These are phyloP conservation scores for Chrysopogon serrulatus DNA, from an alignment of 176 grass and related monocot genomes.

Conservation along the genomic window DNA sequence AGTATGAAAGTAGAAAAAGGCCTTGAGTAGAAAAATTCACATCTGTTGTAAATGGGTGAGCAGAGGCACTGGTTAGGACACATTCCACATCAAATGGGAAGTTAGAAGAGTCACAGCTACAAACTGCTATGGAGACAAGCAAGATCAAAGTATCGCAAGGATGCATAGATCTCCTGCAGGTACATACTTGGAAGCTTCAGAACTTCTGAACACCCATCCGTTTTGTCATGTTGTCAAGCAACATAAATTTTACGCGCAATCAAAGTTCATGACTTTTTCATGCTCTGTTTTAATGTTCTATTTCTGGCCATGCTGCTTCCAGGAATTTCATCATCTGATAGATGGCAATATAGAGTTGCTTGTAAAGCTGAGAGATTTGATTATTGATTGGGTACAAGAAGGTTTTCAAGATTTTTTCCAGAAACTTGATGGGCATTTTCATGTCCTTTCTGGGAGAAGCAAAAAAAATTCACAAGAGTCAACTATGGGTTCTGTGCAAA, in stretches of 20 bases:
- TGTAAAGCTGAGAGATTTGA: constrained; percentile 76
- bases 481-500: constrained; percentile 40
- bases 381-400: constrained; percentile 99
- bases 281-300: constrained; percentile 25
- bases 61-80: constrained; percentile 66
- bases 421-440: constrained; percentile 81
- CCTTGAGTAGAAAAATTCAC: constrained; percentile 4
- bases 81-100: constrained; percentile 45
- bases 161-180: constrained; percentile 88
- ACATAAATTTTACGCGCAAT: constrained; percentile 4
- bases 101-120: constrained; percentile 57
- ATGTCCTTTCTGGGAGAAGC: constrained; percentile 80
- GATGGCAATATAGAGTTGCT: constrained; percentile 85
- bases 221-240: constrained; percentile 19
- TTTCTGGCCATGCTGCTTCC: constrained; percentile 26
- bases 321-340: constrained; percentile 89
- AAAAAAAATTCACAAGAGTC: constrained; percentile 45
- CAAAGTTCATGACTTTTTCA: constrained; percentile 4
- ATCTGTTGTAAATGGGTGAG: constrained; percentile 31
- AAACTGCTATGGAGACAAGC: constrained; percentile 70
- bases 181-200: constrained; percentile 29
- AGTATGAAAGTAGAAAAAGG: neutral
- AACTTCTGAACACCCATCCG: neutral
- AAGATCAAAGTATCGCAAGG: constrained; percentile 83
- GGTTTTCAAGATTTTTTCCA: constrained; percentile 98